Percentiles rank a stretch among this genome's conserved stretches.
Evolutionary conservation across 768 basidiomycete species (phyloP).

Genomic region (Russula compacta): DNA sequence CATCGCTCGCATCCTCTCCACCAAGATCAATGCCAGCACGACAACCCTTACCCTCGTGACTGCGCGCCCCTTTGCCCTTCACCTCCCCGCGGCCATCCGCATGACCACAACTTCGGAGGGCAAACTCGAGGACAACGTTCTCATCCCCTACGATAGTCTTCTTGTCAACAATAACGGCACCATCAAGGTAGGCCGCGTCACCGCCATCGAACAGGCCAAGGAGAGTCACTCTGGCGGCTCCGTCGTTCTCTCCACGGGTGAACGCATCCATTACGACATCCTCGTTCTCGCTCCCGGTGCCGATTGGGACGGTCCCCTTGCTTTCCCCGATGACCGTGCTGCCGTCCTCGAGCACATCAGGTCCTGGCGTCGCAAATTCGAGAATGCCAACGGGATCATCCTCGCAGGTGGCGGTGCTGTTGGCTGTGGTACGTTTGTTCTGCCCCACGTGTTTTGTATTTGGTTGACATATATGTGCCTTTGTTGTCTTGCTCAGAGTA

Average conservation of each 20-base stretch:
- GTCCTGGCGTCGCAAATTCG: constrained; percentile 27
- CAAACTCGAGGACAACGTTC: constrained; percentile 24
- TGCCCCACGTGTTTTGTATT: background rate
- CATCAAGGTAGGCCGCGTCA: constrained; percentile 15
- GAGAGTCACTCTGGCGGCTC: constrained; percentile 2
- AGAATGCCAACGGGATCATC: constrained; percentile 27
- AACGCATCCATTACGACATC: constrained; percentile 15
- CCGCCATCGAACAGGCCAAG: constrained; percentile 3
- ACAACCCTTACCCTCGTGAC: constrained; percentile 49
- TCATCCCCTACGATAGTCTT: constrained; percentile 16
- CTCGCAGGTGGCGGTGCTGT: constrained; percentile 33
- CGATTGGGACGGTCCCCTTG: constrained; percentile 22
- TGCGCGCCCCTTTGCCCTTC: constrained; percentile 39
- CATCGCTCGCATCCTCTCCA: constrained; percentile 39
- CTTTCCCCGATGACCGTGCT: constrained; percentile 32
- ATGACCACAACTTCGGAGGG: constrained; percentile 40
- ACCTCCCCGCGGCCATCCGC: constrained; percentile 45
- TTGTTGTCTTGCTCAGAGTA: constrained; percentile 27
- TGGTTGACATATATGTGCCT: background rate
- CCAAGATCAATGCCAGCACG: constrained; percentile 38
- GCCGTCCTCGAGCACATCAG: constrained; percentile 20
- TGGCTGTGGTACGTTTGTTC: constrained; percentile 32
- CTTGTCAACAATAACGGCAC: constrained; percentile 11
- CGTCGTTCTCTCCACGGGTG: constrained; percentile 5
- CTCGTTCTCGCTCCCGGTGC: constrained; percentile 17